Conservation (phyloP, 768 basidiomycete species). For the Neoboletus subvelutipes region DNA sequence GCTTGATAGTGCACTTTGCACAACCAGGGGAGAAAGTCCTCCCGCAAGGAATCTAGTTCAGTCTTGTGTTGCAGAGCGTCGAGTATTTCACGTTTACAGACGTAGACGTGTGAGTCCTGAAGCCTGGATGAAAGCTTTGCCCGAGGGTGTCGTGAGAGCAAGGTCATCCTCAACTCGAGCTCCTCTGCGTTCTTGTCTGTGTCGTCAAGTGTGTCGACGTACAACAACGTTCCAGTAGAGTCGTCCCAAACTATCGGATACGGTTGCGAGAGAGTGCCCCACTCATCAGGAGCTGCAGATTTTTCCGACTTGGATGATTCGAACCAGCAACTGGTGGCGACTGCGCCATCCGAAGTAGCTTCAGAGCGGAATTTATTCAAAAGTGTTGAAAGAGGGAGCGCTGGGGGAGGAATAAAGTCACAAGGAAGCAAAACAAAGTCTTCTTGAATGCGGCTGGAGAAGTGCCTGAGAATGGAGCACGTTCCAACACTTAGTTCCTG, state of each 20-base stretch:
- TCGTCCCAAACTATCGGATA: conserved; percentile 70
- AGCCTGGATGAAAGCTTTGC: conserved; percentile 63
- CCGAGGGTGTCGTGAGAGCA: conserved; percentile 77
- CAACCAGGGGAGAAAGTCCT: conserved; percentile 92
- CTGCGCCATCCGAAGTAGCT: conserved; percentile 56
- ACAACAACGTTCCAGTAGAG: conserved; percentile 59
- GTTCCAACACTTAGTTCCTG: conserved; percentile 67
- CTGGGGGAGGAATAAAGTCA: conserved; percentile 80
- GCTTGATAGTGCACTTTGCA: conserved; percentile 81
- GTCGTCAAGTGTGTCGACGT: conserved; percentile 71
- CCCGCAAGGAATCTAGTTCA: conserved; percentile 77
- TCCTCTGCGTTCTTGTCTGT: conserved; percentile 69
- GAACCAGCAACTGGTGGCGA: conserved; percentile 71
- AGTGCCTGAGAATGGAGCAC: conserved; percentile 72
- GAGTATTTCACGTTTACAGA: conserved; percentile 74
- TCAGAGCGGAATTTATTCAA: conserved; percentile 84
- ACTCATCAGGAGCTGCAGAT: conserved; percentile 58
- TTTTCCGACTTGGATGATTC: conserved; percentile 52
- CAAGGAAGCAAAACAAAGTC: conserved; percentile 92
- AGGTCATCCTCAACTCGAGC: conserved; percentile 69
- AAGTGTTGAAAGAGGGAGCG: conserved; percentile 65
- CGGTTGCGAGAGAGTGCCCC: conserved; percentile 49
- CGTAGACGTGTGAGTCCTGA: conserved; percentile 89
- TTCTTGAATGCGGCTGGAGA: conserved; percentile 69
- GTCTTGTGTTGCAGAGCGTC: conserved; percentile 67